These are phyloP conservation scores for Phaeosphaeria sp. DNA, from an alignment of 2,329 filamentous ascomycete species.

Conservation along the genomic window DNA sequence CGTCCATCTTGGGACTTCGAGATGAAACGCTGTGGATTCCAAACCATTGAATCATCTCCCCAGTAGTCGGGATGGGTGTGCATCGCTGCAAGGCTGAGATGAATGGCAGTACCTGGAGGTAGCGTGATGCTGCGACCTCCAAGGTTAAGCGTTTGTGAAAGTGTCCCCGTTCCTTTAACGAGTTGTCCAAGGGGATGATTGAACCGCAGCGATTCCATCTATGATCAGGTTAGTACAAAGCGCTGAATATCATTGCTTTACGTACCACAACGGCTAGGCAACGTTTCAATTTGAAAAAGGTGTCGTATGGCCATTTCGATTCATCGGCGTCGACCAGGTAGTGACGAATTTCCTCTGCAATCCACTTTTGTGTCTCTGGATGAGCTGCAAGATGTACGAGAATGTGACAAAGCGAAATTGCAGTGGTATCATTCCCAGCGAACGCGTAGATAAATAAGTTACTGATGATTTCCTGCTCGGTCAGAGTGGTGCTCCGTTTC, in stretches of 20 bases:
- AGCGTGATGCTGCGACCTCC: too few species aligned
- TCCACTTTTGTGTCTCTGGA: not conserved
- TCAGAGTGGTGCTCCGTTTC: not conserved
- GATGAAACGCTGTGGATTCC: too few species aligned
- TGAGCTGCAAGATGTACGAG: not conserved
- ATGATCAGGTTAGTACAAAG: not conserved
- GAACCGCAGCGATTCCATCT: not conserved
- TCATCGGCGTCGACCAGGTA: not conserved
- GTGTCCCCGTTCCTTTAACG: too few species aligned
- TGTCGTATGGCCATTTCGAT: slow-evolving; percentile 10
- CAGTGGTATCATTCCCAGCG: not conserved
- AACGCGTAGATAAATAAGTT: not conserved
- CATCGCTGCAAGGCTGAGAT: too few species aligned
- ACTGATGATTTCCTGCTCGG: slow-evolving; percentile 1
- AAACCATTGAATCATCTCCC: too few species aligned
- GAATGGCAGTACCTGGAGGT: too few species aligned
- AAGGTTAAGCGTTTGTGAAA: too few species aligned
- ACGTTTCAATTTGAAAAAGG: not conserved
- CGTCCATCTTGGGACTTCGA: slow-evolving; percentile 15
- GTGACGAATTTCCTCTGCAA: not conserved
- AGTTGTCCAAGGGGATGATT: too few species aligned
- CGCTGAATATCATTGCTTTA: too few species aligned
- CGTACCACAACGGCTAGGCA: not conserved
- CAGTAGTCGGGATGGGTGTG: too few species aligned
- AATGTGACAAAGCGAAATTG: not conserved